phyloP scores from a whole-genome alignment of 2,329 filamentous ascomycete genomes.

The Moelleriella libera region DNA sequence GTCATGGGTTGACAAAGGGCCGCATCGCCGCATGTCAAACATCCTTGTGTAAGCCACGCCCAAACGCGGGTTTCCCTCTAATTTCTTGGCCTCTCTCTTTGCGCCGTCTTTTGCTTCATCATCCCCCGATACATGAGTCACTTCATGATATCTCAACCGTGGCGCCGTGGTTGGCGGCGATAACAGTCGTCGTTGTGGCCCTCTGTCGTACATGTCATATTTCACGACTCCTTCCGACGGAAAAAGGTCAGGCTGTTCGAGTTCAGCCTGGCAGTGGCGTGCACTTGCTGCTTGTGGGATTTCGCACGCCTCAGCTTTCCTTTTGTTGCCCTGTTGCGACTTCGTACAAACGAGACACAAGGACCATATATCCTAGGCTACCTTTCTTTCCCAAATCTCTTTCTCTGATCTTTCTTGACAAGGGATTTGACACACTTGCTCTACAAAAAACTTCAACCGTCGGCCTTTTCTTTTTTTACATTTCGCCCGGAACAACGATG shows the following conservation, averaged over 20 bases:
- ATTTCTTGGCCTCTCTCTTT: not conserved
- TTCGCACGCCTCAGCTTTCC: not conserved
- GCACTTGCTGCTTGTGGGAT: not conserved
- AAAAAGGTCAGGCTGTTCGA: not conserved
- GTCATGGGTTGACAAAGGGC: not conserved
- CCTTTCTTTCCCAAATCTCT: too few species aligned
- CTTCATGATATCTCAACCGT: not conserved
- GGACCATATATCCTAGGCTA: too few species aligned
- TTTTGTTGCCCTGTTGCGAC: too few species aligned
- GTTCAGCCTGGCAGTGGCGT: not conserved
- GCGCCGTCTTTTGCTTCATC: not conserved
- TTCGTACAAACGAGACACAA: too few species aligned
- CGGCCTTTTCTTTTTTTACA: not conserved
- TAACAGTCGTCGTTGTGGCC: too few species aligned
- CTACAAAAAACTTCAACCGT: too few species aligned
- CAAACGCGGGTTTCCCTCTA: not conserved
- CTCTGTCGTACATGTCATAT: too few species aligned
- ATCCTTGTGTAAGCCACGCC: not conserved
- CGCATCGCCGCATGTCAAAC: too few species aligned
- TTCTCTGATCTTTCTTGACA: too few species aligned
- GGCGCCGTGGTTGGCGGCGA: too few species aligned
- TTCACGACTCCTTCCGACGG: too few species aligned
- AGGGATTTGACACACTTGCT: too few species aligned
- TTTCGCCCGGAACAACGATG: not conserved
- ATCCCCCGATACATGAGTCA: not conserved